Base-by-base conservation (phyloP, 192 early-diverging fungal species). In the Backusella morwellensis region DNA sequence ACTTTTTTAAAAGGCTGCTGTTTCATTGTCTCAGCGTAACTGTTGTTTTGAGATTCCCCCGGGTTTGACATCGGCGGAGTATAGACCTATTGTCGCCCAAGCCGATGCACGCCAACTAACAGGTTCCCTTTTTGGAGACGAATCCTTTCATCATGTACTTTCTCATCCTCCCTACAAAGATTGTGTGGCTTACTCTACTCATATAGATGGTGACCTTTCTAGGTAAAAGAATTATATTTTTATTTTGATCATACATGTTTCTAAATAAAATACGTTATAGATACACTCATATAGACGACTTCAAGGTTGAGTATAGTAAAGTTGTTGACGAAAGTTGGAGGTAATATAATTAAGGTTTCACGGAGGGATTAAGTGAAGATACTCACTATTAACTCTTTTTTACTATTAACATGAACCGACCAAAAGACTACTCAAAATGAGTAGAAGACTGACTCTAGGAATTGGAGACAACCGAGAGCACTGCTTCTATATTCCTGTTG, bases 111-210 rank as follows among this genome's bases (percentile, higher is more conserved):
- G 96, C 32, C 72, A 88, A 34, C 82, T 97, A 44, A 68, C 74
- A 7, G 89, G 87, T 7, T 80, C 90, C 2, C 84, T 95, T 70
- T 93, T 95, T 72, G 91, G 86, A 72, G 82, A 83, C 26, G 93
- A 93, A 35, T 86, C 85, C 19, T 98, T 93, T 78, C 95, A 96
- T 81, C 95, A 96, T 74, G 86, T 98, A 6, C 86, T 98, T 35
- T 95, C 94, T 12, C 96, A 98, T 74, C 96, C 96, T 54, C 96
- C 96, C 4, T 98, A 98, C 83, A 98, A 98, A 82, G 95, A 97
- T 79, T 96, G 95, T 75, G 93, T 96, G 0, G 85, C 91, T 5
- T 94, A 95, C 80, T 95, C 93, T 68, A 88, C 92, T 6, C 91
- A 95, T 77, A 93, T 98, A 67, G 95, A 94, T 5, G 96, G 96